Conservation (phyloP, 805 yeast genomes). For the Metschnikowia corniflorae region DNA sequence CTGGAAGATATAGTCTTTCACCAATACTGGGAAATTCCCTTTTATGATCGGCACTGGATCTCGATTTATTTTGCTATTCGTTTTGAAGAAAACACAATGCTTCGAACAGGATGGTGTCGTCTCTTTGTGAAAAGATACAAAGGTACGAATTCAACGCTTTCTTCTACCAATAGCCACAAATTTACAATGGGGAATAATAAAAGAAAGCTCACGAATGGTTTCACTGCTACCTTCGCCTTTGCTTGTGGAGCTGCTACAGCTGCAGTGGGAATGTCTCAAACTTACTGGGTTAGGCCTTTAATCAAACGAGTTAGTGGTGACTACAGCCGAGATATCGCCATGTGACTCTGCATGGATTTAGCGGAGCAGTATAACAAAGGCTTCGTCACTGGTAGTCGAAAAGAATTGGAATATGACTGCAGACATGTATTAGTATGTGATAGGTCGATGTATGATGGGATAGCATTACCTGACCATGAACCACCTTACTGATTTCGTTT, state of each 20-base stretch:
- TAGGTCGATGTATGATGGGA: too few relatives aligned
- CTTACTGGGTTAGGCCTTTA: constrained; percentile 19
- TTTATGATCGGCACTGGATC: constrained; percentile 18
- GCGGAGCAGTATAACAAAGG: constrained; percentile 16
- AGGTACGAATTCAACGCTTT: constrained; percentile 26
- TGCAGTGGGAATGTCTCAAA: constrained; percentile 23
- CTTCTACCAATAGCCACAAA: too few relatives aligned
- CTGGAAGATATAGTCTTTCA: constrained; percentile 13
- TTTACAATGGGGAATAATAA: constrained; percentile 35
- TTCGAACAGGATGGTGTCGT: constrained; percentile 4
- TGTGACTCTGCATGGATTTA: constrained; percentile 21
- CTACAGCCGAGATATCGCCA: constrained; percentile 21
- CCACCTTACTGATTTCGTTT: too few relatives aligned
- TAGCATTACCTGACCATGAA: too few relatives aligned
- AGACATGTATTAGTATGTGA: too few relatives aligned
- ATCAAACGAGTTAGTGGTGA: constrained; percentile 14
- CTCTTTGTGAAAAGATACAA: constrained; percentile 9
- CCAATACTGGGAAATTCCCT: constrained; percentile 15
- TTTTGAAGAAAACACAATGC: constrained; percentile 15
- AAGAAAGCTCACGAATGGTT: constrained; percentile 19
- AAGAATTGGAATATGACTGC: constrained; percentile 18
- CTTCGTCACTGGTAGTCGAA: constrained; percentile 16
- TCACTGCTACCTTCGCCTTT: constrained; percentile 16
- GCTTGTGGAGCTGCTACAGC: constrained; percentile 20
- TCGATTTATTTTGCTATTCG: constrained; percentile 14